phyloP scores from a whole-genome alignment of 768 basidiomycete genomes.

The Lentinula aciculospora region DNA sequence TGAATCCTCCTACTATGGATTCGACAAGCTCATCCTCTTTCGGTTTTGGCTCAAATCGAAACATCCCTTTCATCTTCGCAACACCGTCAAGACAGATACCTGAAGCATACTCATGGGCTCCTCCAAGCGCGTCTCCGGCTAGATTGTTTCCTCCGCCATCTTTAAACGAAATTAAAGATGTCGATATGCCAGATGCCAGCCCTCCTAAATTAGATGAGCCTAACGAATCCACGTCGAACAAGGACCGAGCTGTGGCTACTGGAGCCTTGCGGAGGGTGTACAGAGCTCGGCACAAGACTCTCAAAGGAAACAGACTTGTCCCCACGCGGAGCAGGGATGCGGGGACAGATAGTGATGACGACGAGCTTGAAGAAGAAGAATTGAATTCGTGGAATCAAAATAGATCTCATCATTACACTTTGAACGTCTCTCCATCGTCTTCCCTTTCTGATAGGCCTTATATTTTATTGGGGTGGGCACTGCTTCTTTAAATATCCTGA shows the following conservation, averaged over 20 bases:
- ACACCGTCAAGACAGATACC: slow-evolving; percentile 38
- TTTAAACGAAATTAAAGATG: slow-evolving; percentile 49
- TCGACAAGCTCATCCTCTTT: slow-evolving; percentile 35
- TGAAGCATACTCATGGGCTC: slow-evolving; percentile 56
- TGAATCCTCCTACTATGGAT: slow-evolving; percentile 38
- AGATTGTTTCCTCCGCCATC: slow-evolving; percentile 50
- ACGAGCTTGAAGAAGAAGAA: slow-evolving; percentile 21
- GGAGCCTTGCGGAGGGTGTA: slow-evolving; percentile 65
- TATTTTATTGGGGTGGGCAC: slow-evolving; percentile 75
- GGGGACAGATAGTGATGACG: slow-evolving; percentile 47
- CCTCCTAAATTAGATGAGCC: slow-evolving; percentile 44
- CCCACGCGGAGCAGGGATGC: slow-evolving; percentile 20
- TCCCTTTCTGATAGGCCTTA: slow-evolving; percentile 69
- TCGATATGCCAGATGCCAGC: slow-evolving; percentile 73
- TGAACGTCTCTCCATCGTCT: slow-evolving; percentile 65
- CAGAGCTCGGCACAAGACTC: slow-evolving; percentile 49
- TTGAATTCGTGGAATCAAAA: slow-evolving; percentile 40
- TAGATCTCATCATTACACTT: slow-evolving; percentile 76
- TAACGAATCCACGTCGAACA: slow-evolving; percentile 28
- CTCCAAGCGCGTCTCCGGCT: slow-evolving; percentile 55
- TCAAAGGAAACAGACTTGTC: slow-evolving; percentile 20
- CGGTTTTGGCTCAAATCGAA: slow-evolving; percentile 58
- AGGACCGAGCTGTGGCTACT: slow-evolving; percentile 47
- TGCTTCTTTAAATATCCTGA: slow-evolving; percentile 4
- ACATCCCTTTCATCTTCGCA: slow-evolving; percentile 71